These are phyloP conservation scores for Hippophae rhamnoides DNA, from an alignment of 306 rosid species.

Conservation along the genomic window DNA sequence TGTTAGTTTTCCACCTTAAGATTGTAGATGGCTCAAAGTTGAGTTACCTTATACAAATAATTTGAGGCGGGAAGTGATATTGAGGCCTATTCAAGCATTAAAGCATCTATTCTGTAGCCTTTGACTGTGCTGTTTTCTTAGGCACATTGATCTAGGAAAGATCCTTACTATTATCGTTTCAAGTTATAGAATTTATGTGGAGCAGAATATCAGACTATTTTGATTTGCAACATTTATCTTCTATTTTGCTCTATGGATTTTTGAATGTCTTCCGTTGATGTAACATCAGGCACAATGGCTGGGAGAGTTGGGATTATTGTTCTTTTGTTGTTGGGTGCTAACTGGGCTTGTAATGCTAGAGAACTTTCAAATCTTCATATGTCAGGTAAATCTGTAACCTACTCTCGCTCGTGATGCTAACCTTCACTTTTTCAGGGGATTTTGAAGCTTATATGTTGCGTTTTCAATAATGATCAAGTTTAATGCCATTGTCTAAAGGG, in stretches of 20 bases:
- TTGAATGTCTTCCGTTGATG: not conserved
- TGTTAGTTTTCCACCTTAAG: not conserved
- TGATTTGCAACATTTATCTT: too few species aligned
- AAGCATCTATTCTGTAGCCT: too few species aligned
- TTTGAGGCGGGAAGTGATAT: not conserved
- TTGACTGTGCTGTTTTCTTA: too few species aligned
- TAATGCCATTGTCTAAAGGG: too few species aligned
- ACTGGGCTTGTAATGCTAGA: conserved; percentile 53
- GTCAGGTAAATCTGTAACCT: conserved; percentile 5
- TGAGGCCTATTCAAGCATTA: too few species aligned
- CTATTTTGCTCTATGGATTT: not conserved
- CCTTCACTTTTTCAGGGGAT: not conserved
- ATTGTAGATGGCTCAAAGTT: not conserved
- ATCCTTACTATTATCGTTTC: too few species aligned
- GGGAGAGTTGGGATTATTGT: conserved; percentile 42
- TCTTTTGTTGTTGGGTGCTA: conserved; percentile 40
- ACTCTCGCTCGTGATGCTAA: not conserved
- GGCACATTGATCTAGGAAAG: too few species aligned
- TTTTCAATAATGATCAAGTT: not conserved
- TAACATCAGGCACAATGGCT: conserved; percentile 42
- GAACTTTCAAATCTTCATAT: conserved; percentile 9
- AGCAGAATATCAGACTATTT: too few species aligned
- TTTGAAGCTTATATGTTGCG: not conserved
- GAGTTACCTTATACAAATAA: not conserved
- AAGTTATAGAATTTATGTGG: too few species aligned